Evolutionary conservation across 139 green algal species (phyloP), one percentile per base, ranked within the genome.

Genomic region (Yamagishiella unicocca): DNA sequence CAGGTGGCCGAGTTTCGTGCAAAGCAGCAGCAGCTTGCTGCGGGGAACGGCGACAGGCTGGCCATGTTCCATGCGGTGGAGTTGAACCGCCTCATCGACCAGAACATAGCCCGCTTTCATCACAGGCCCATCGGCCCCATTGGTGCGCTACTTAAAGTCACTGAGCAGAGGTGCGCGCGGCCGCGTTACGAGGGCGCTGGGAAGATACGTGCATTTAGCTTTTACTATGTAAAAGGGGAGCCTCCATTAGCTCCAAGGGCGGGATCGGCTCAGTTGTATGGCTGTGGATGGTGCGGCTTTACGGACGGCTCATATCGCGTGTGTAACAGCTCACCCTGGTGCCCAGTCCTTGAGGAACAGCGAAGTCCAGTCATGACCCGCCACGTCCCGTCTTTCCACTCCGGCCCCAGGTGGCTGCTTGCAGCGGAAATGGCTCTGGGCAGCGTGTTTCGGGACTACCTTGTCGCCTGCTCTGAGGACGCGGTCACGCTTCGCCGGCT

Each of bases 121-220:
- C 43, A 55, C 29, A 29, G n/a, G 43, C 90, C 90, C n/a, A 92
- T 94, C 50, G 91, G 91, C 10, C 91, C 91, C 19, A 46, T 94
- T 17, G 91, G 91, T 37, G 58, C 73, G 7, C 58, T 84, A 35
- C 55, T 94, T 14, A 82, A 46, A 1, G 54, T 92, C 2, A 86
- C 46, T 1, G 64, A 94, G 40, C 25, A 73, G 3, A 72, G n/a
- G 77, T 94, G 78, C 55, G 42, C 35, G 70, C n/a, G n/a, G n/a
- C n/a, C n/a, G n/a, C n/a, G n/a, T n/a, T n/a, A n/a, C n/a, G n/a
- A n/a, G n/a, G n/a, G n/a, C n/a, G n/a, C n/a, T n/a, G n/a, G n/a
- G n/a, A n/a, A n/a, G n/a, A n/a, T n/a, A n/a, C n/a, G n/a, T n/a
- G n/a, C n/a, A n/a, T n/a, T n/a, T n/a, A n/a, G n/a, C n/a, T n/a